Percentiles rank a stretch among this genome's conserved stretches.
These are phyloP conservation scores for Aspergillus pseudoviridinutans DNA, from an alignment of 2,329 filamentous ascomycete species.

Conservation along the genomic window DNA sequence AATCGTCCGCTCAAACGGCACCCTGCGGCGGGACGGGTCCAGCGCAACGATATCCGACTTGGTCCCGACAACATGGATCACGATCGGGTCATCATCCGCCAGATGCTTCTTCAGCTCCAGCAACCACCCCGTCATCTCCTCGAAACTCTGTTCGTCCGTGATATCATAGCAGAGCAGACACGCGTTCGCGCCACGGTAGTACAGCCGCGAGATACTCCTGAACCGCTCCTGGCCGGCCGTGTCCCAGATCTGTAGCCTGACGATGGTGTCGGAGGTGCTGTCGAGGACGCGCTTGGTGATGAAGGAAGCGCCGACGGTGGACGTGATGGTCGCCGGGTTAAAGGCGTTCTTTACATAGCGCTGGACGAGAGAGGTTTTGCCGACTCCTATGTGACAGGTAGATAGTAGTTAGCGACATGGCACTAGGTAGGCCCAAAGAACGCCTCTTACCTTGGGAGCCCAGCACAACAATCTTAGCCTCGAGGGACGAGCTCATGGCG, in stretches of 20 bases:
- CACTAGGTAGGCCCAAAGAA: not conserved
- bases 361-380: conserved; percentile 51
- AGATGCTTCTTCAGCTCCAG: conserved; percentile 78
- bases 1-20: conserved; percentile 93
- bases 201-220: conserved; percentile 86
- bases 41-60: conserved; percentile 86
- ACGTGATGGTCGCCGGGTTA: conserved; percentile 43
- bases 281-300: conserved; percentile 77
- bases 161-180: conserved; percentile 95
- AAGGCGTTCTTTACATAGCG: conserved; percentile 47
- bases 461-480: conserved; percentile 52
- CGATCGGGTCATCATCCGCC: conserved; percentile 62
- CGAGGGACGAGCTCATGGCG: conserved; percentile 46
- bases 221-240: conserved; percentile 95
- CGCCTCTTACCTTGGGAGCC: conserved; percentile 44
- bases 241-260: conserved; percentile 95
- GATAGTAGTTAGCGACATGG: not conserved
- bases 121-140: conserved; percentile 90
- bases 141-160: conserved; percentile 77
- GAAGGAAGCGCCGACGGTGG: conserved; percentile 77
- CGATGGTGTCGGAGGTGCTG: conserved; percentile 76
- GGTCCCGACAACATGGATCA: conserved; percentile 92
- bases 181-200: conserved; percentile 93
- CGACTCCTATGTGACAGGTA: conserved; percentile 39
- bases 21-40: conserved; percentile 72